Base-by-base conservation (phyloP, 2,329 filamentous ascomycete genomes). In the Acephala macrosclerotiorum region DNA sequence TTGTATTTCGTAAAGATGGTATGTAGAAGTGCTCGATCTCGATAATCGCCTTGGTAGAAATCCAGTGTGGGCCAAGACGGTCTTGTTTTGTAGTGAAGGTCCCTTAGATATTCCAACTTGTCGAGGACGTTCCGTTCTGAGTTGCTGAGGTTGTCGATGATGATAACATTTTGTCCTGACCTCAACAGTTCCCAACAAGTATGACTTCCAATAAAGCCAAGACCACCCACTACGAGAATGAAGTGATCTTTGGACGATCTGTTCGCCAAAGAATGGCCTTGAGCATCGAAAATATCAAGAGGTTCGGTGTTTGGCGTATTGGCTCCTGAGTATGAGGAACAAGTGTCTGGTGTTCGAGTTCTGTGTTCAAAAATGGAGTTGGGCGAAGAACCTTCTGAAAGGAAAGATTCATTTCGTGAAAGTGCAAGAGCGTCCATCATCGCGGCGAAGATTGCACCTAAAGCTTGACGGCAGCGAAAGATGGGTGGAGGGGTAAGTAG, bases 131-230 rank as follows among this genome's bases (percentile, higher is more conserved):
- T 64, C 47, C 66, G 67, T 53, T 69, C 69, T 22, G 69, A 68
- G 67, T 83, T 84, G 55, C 68, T 72, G 14, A 75, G 61, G 47
- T 76, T 71, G 70, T 76, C 75, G 38, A 76, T 66, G 35, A 76
- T 71, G 49, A 84, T 75, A 20, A 83, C 80, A 64, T 81, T 82
- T 68, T 81, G 79, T 49, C 81, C 79, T 53, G 79, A 79, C 63
- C 82, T 82, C 61, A 83, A 75, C 36, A 84, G 72, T 69, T 84
- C 81, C 2, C 83, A 75, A 14, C 79, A 78, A 0, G 82, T 83
- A 71, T 84, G 82, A 20, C 79, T 82, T 38, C 82, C 82, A 49
- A 84, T 83, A 68, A 80, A 83, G 4, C 81, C 81, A 20, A 82
- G 75, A 8, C 81, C 81, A 40, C 81, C 81, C 38, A 81, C 77